Conservation (phyloP, 2,329 filamentous ascomycete genomes). For the Nigrospora sphaerica region DNA sequence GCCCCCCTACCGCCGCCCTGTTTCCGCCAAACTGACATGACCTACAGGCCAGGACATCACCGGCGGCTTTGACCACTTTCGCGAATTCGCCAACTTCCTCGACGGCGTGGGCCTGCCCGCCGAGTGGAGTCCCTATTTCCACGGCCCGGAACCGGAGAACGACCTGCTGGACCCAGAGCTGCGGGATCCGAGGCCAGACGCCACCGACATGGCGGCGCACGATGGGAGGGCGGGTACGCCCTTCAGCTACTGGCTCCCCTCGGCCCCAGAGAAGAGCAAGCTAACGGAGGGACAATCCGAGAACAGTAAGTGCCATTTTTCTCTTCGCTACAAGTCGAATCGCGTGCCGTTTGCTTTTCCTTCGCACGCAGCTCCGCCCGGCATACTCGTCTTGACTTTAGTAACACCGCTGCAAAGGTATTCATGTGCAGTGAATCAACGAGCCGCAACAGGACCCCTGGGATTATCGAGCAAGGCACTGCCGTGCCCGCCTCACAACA, state of each 20-base stretch:
- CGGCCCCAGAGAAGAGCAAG: constrained; percentile 22
- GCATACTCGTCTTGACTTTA: not conserved
- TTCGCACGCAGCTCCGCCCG: no score
- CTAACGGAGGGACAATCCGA: constrained; percentile 14
- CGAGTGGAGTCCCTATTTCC: constrained; percentile 30
- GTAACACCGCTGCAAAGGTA: constrained; percentile 1
- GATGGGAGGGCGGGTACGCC: constrained; percentile 22
- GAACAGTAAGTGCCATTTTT: constrained; percentile 8
- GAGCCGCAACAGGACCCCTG: not conserved
- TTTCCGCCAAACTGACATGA: not conserved
- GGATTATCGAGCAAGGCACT: no score
- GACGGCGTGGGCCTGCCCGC: constrained; percentile 28
- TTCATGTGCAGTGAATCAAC: not conserved
- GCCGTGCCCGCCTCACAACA: no score
- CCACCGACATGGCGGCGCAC: constrained; percentile 5
- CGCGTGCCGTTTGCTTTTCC: no score
- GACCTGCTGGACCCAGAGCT: constrained; percentile 13
- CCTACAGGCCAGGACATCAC: constrained; percentile 4
- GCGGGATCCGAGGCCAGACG: constrained; percentile 7
- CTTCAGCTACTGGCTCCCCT: constrained; percentile 29
- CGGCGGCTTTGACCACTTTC: constrained; percentile 23
- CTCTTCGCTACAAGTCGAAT: constrained; percentile 2
- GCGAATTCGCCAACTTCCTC: constrained; percentile 29
- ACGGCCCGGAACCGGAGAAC: constrained; percentile 15
- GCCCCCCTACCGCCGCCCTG: not conserved